These are phyloP conservation scores for Aspergillus sp. DNA, from an alignment of 2,329 filamentous ascomycete species.

Conservation along the genomic window DNA sequence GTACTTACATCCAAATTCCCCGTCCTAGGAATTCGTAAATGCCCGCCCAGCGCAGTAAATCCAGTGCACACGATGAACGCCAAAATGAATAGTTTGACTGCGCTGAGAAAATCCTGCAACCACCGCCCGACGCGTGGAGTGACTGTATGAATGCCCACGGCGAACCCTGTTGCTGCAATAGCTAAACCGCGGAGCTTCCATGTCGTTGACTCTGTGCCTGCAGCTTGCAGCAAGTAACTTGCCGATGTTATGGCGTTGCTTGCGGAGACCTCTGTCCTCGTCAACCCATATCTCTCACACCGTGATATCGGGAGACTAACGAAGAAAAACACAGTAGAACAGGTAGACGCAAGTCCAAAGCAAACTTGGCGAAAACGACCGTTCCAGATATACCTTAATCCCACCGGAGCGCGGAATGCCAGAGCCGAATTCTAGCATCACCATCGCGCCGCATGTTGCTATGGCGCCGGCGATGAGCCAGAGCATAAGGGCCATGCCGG, in stretches of 20 bases:
- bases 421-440: slow-evolving; percentile 43
- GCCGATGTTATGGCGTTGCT: slow-evolving; percentile 20
- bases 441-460: slow-evolving; percentile 41
- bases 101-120: slow-evolving; percentile 40
- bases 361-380: slow-evolving; percentile 40
- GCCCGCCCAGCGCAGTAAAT: slow-evolving; percentile 31
- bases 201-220: slow-evolving; percentile 14
- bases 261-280: slow-evolving; percentile 10
- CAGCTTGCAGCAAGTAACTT: slow-evolving; percentile 19
- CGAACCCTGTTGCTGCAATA: slow-evolving; percentile 20
- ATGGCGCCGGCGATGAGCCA: slow-evolving; percentile 49
- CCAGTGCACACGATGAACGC: slow-evolving; percentile 39
- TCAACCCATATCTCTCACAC: neutral
- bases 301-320: slow-evolving; percentile 1
- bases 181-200: slow-evolving; percentile 22
- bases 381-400: slow-evolving; percentile 45
- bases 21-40: slow-evolving; percentile 31
- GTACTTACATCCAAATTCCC: slow-evolving; percentile 33
- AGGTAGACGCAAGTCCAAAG: slow-evolving; percentile 45
- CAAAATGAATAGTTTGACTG: slow-evolving; percentile 41
- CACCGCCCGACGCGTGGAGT: slow-evolving; percentile 35
- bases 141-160: slow-evolving; percentile 38
- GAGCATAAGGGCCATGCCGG: slow-evolving; percentile 48
- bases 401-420: slow-evolving; percentile 42
- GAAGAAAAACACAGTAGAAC: slow-evolving; percentile 39